Conservation (phyloP, 345 rosid species). For the Psidium friedrichsthalianum region DNA sequence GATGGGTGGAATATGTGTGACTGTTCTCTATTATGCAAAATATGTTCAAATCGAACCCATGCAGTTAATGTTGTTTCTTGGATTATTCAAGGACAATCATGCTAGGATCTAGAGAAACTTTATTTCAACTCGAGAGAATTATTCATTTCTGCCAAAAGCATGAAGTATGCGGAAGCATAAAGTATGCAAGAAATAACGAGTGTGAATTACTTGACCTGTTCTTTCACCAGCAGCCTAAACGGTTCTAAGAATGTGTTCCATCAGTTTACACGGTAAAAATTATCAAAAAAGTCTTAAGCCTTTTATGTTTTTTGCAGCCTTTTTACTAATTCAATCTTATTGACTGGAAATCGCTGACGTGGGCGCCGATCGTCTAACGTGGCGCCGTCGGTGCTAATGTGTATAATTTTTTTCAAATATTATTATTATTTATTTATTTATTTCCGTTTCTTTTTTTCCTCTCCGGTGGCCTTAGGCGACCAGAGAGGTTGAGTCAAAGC, state of each 20-base stretch:
- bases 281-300: no score
- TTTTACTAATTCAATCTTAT: no score
- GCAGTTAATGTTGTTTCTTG: background rate
- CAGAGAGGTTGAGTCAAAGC: no score
- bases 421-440: no score
- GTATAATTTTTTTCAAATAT: no score
- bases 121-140: background rate
- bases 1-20: background rate
- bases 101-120: background rate
- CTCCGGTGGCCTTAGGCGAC: no score
- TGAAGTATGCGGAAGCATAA: background rate
- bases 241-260: background rate
- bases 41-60: background rate
- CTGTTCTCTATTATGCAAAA: background rate
- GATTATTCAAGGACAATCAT: background rate
- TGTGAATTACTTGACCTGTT: background rate
- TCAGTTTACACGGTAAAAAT: background rate
- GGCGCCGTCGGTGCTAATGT: no score
- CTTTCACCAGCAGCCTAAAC: background rate
- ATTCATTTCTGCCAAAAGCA: background rate
- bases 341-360: no score
- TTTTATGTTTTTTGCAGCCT: no score
- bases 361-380: no score
- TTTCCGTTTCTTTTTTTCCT: no score
- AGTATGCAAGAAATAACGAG: background rate